Percentiles rank a stretch among this genome's conserved stretches.
These are phyloP conservation scores for Penicillium sumatraense DNA, from an alignment of 2,329 filamentous ascomycete species.

Conservation along the genomic window DNA sequence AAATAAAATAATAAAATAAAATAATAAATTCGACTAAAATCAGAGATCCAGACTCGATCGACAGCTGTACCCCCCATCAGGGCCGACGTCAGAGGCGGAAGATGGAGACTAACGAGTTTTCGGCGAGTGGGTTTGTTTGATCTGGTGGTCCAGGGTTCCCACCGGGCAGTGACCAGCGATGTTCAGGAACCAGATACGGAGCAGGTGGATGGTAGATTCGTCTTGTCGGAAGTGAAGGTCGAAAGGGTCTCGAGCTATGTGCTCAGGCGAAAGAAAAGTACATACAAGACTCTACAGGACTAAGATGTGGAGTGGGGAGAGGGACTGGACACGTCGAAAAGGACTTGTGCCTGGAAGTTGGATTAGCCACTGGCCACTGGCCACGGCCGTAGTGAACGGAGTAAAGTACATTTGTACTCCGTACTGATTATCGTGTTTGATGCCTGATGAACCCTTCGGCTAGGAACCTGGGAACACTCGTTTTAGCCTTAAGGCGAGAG, in stretches of 20 bases:
- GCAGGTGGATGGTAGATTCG: not conserved
- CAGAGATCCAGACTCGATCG: conserved; percentile 24
- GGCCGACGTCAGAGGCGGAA: conserved; percentile 26
- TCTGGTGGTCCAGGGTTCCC: not conserved
- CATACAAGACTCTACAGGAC: too few species aligned
- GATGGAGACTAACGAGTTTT: conserved; percentile 7
- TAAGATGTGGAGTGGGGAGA: not conserved
- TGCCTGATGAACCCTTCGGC: not conserved
- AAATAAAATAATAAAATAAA: not conserved
- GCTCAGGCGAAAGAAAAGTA: not conserved
- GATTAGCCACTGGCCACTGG: not conserved
- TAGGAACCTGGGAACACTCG: not conserved
- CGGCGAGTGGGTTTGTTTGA: not conserved
- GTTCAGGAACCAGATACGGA: conserved; percentile 13
- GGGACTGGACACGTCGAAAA: conserved; percentile 4
- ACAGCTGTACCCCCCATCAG: conserved; percentile 19
- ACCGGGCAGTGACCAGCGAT: not conserved
- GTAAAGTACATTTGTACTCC: too few species aligned
- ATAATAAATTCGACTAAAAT: too few species aligned
- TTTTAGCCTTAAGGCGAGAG: not conserved
- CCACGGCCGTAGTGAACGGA: too few species aligned
- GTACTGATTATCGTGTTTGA: too few species aligned
- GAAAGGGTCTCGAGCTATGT: not conserved
- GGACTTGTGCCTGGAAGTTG: not conserved
- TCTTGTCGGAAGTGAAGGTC: not conserved